Evolutionary conservation across 2,329 filamentous ascomycete species (phyloP).

Genomic region (Macrophomina pseudophaseolina): DNA sequence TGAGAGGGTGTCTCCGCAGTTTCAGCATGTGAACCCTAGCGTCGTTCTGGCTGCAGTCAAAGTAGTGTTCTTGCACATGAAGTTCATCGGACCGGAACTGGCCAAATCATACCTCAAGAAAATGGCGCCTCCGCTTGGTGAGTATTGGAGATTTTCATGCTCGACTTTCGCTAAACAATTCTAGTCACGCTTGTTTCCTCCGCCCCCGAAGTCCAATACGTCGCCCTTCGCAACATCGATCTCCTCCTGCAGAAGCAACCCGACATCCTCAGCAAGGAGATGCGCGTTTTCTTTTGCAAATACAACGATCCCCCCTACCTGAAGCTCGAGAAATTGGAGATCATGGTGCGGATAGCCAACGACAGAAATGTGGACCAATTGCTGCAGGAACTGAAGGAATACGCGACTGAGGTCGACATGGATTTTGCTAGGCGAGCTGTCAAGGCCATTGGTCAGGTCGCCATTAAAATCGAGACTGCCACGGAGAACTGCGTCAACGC

Average conservation of each 20-base stretch:
- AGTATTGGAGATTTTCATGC: conserved; percentile 34
- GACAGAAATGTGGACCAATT: conserved; percentile 96
- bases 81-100: conserved; percentile 75
- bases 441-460: conserved; percentile 95
- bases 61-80: conserved; percentile 97
- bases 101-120: conserved; percentile 91
- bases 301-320: conserved; percentile 98
- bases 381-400: conserved; percentile 92
- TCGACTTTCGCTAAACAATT: conserved; percentile 33
- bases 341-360: conserved; percentile 99
- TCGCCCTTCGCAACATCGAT: conserved; percentile 94
- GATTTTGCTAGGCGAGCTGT: conserved; percentile 95
- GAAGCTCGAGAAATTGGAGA: conserved; percentile 96
- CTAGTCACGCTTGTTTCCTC: conserved; percentile 93
- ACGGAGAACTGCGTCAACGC: conserved; percentile 96
- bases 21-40: conserved; percentile 97
- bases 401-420: conserved; percentile 98
- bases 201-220: conserved; percentile 95
- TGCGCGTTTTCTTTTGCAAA: conserved; percentile 99
- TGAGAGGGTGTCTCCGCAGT: conserved; percentile 93
- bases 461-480: conserved; percentile 96
- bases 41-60: conserved; percentile 98
- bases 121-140: conserved; percentile 95
- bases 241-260: conserved; percentile 93
- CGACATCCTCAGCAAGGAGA: conserved; percentile 94